These are phyloP conservation scores for Dothistroma pini DNA, from an alignment of 2,329 filamentous ascomycete genomes.

Conservation along the genomic window DNA sequence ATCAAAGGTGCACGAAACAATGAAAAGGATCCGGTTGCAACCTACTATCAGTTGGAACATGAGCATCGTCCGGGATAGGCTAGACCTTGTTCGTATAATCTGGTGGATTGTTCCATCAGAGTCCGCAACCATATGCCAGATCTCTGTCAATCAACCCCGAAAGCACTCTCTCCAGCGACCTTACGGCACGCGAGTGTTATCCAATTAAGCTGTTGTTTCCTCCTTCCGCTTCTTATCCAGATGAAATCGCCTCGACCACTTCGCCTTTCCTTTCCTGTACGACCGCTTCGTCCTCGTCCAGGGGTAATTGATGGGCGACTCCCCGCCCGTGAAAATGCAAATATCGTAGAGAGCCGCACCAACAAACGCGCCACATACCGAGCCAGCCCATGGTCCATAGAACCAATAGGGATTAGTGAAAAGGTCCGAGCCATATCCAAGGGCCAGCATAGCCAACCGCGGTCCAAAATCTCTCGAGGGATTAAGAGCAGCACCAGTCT, in stretches of 20 bases:
- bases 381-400: conserved; percentile 44
- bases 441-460: conserved; percentile 43
- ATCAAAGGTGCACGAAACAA: no score
- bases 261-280: conserved; percentile 25
- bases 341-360: conserved; percentile 49
- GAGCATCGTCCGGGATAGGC: no score
- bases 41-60: no score
- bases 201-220: background rate
- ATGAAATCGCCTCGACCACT: conserved; percentile 25
- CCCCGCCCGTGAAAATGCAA: conserved; percentile 48
- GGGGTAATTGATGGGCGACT: conserved; percentile 51
- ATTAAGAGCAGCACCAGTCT: conserved; percentile 49
- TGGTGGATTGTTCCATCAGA: no score
- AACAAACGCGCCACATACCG: conserved; percentile 41
- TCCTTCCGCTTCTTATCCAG: conserved; percentile 10
- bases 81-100: no score
- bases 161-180: background rate
- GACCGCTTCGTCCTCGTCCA: conserved; percentile 30
- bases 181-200: background rate
- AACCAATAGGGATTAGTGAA: conserved; percentile 46
- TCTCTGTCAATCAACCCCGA: no score
- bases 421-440: conserved; percentile 42
- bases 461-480: conserved; percentile 51
- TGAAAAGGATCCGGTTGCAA: no score
- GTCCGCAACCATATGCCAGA: no score